A percentile compares a stretch with the other conserved stretches of the same genome.
Evolutionary conservation across 2,329 filamentous ascomycete species (phyloP).

Genomic region (Phaeosphaeriaceae sp.): DNA sequence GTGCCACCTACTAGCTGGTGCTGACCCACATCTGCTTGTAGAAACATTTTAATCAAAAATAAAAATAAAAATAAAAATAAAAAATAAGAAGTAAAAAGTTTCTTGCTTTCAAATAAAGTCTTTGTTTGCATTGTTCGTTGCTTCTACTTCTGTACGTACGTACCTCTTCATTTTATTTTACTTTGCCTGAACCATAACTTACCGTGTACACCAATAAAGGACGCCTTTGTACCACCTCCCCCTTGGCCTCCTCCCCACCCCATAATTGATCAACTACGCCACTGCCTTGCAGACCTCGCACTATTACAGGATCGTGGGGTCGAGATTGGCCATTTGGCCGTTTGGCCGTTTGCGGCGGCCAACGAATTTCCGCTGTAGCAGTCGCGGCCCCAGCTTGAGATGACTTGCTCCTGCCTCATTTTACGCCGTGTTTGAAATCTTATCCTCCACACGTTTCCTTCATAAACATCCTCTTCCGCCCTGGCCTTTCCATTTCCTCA

Average conservation of each 20-base stretch:
- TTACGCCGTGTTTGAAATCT: neutral
- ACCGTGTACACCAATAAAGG: neutral
- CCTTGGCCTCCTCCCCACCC: too few species aligned
- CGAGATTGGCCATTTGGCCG: neutral
- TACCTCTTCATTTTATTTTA: too few species aligned
- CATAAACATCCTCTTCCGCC: constrained; percentile 14
- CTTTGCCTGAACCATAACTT: too few species aligned
- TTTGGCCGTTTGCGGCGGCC: neutral
- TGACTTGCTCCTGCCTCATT: neutral
- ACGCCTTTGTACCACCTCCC: neutral
- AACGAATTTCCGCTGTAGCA: neutral
- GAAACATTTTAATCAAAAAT: too few species aligned
- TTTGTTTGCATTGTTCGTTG: too few species aligned
- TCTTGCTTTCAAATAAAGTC: too few species aligned
- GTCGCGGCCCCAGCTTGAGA: neutral
- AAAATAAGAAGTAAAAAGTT: too few species aligned
- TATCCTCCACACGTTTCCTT: neutral
- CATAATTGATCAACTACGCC: neutral
- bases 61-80: too few species aligned
- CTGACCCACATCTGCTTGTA: too few species aligned
- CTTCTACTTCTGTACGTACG: too few species aligned
- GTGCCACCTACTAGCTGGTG: too few species aligned
- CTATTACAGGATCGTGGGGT: neutral
- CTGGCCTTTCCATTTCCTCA: constrained; percentile 6
- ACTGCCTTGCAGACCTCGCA: neutral